Evolutionary conservation across 805 yeast species (phyloP).

Genomic region (Sugiyamaella lignohabitans): DNA sequence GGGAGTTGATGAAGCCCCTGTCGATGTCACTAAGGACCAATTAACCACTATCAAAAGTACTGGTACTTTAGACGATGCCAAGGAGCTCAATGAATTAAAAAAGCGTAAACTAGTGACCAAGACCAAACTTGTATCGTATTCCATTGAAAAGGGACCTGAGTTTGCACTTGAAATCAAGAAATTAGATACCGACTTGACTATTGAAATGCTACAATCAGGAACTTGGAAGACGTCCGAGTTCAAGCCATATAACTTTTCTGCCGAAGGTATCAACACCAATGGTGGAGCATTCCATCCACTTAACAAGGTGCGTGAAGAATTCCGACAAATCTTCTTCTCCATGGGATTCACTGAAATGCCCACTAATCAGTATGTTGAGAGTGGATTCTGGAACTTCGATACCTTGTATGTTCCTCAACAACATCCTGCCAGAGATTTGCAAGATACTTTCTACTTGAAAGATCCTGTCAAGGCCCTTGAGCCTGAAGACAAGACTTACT

Average conservation of each 20-base stretch:
- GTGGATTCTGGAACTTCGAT: conserved; percentile 99
- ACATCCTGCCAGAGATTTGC: conserved; percentile 99
- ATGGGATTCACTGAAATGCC: conserved; percentile 99
- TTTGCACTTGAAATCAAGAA: conserved; percentile 75
- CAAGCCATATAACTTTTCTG: conserved; percentile 92
- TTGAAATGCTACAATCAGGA: conserved; percentile 82
- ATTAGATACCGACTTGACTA: conserved; percentile 87
- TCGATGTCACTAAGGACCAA: conserved; percentile 60
- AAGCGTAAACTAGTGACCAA: conserved; percentile 81
- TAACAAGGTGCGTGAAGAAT: conserved; percentile 94
- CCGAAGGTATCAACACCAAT: conserved; percentile 81
- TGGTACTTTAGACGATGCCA: conserved; percentile 54
- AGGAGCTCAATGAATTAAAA: conserved; percentile 76
- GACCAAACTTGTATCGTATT: conserved; percentile 68
- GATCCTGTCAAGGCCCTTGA: conserved; percentile 78
- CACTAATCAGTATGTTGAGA: conserved; percentile 93
- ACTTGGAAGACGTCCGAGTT: conserved; percentile 78
- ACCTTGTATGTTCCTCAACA: conserved; percentile 96
- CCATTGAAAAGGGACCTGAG: conserved; percentile 72
- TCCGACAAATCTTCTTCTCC: conserved; percentile 93
- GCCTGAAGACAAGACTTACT: conserved; percentile 76
- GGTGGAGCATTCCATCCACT: conserved; percentile 96
- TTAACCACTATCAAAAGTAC: conserved; percentile 50
- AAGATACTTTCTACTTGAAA: conserved; percentile 95
- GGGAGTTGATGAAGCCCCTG: conserved; percentile 43